Conservation (phyloP, 1,284 basidiomycete species). For the Clitocybe nebularis region DNA sequence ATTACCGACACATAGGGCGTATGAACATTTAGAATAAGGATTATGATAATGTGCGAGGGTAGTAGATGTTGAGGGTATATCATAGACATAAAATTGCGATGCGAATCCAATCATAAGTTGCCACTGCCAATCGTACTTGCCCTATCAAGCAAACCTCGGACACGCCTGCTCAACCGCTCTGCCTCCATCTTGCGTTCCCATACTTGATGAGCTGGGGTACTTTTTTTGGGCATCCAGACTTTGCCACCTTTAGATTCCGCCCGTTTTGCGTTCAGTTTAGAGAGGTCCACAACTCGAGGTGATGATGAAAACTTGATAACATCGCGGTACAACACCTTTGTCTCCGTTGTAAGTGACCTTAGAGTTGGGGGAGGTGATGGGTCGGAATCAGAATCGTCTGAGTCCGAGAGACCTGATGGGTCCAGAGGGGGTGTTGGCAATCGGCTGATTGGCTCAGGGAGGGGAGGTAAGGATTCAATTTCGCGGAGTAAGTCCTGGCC, state of each 20-base stretch:
- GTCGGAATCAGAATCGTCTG: constrained; percentile 58
- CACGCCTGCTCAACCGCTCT: constrained; percentile 61
- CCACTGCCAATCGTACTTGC: constrained; percentile 36
- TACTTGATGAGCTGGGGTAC: constrained; percentile 77
- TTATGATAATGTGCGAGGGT: too few relatives aligned
- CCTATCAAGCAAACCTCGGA: constrained; percentile 67
- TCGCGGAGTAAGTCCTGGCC: constrained; percentile 84
- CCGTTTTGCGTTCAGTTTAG: constrained; percentile 50
- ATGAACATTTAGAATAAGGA: too few relatives aligned
- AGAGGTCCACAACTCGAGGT: constrained; percentile 80
- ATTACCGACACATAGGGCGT: too few relatives aligned
- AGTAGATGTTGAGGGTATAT: too few relatives aligned
- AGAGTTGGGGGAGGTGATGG: constrained; percentile 47
- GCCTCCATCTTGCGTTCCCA: constrained; percentile 72
- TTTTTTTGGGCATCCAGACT: constrained; percentile 72
- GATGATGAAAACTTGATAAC: constrained; percentile 79
- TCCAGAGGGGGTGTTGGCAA: constrained; percentile 58
- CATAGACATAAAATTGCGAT: neutral
- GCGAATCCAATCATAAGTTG: constrained; percentile 9
- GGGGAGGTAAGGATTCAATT: constrained; percentile 68
- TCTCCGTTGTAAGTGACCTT: constrained; percentile 71
- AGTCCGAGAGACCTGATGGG: constrained; percentile 58
- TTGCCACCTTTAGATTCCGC: constrained; percentile 40
- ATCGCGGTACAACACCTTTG: constrained; percentile 78
- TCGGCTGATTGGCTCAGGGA: constrained; percentile 46